Percentiles rank a stretch among this genome's conserved stretches.
These are phyloP conservation scores for Sporothrix dimorphospora DNA, from an alignment of 2,329 filamentous ascomycete genomes.

Conservation along the genomic window DNA sequence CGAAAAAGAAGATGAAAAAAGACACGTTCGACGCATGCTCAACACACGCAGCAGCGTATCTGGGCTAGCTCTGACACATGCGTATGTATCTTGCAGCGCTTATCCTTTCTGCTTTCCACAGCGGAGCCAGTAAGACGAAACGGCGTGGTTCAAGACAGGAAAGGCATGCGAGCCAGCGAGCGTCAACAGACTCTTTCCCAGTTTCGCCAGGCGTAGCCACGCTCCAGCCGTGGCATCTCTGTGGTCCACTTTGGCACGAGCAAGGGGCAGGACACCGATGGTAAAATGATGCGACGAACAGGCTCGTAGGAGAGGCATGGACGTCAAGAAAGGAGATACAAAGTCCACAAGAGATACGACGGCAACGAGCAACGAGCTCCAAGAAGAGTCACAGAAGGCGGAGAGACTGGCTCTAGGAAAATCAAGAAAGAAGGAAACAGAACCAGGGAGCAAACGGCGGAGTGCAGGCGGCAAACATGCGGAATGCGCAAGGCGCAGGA, in stretches of 20 bases:
- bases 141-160: not conserved
- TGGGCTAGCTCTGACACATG: constrained; percentile 8
- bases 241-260: constrained; percentile 3
- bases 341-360: not conserved
- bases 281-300: not conserved
- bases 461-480: constrained; percentile 6
- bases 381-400: not conserved
- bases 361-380: not conserved
- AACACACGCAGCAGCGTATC: not conserved
- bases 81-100: not conserved
- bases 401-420: not conserved
- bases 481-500: not conserved
- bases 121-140: not conserved
- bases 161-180: not conserved
- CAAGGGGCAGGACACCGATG: not conserved
- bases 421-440: not conserved
- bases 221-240: not conserved
- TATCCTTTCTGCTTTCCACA: constrained; percentile 10
- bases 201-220: not conserved
- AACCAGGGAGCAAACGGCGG: not conserved
- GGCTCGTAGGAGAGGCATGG: not conserved
- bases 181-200: not conserved
- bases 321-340: not conserved
- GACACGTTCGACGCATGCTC: not conserved
- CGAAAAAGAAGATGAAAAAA: not conserved